Conservation (phyloP, 495 filamentous ascomycete genomes). For the Thermochaetoides thermophila region DNA sequence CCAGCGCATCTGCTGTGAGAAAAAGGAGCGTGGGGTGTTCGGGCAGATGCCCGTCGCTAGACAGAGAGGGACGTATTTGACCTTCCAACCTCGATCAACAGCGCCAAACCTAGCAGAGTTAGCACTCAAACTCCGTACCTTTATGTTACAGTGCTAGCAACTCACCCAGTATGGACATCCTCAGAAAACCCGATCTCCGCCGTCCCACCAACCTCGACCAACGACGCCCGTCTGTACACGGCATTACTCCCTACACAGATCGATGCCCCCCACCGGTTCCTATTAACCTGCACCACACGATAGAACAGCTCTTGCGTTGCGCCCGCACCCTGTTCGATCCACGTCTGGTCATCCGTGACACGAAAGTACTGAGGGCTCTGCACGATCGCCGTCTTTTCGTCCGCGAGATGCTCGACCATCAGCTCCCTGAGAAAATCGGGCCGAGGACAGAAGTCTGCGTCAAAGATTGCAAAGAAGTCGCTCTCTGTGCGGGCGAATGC, state of each 20-base stretch:
- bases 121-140: neutral
- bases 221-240: constrained; percentile 13
- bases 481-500: constrained; percentile 15
- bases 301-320: constrained; percentile 23
- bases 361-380: constrained; percentile 20
- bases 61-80: constrained; percentile 20
- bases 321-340: constrained; percentile 22
- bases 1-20: constrained; percentile 24
- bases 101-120: constrained; percentile 12
- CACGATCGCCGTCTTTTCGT: constrained; percentile 17
- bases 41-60: constrained; percentile 21
- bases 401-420: constrained; percentile 18
- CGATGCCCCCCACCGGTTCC: constrained; percentile 18
- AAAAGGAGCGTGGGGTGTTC: constrained; percentile 20
- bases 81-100: constrained; percentile 21
- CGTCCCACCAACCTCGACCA: constrained; percentile 17
- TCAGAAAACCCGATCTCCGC: constrained; percentile 23
- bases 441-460: constrained; percentile 20
- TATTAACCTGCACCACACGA: constrained; percentile 20
- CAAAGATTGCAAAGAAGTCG: constrained; percentile 22
- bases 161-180: constrained; percentile 21
- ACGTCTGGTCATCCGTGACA: constrained; percentile 18
- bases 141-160: neutral
- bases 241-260: constrained; percentile 23
- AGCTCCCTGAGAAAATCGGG: constrained; percentile 17